Base-by-base conservation (phyloP, 1,284 basidiomycete genomes). In the Microbotryum lychnidis-dioicae region DNA sequence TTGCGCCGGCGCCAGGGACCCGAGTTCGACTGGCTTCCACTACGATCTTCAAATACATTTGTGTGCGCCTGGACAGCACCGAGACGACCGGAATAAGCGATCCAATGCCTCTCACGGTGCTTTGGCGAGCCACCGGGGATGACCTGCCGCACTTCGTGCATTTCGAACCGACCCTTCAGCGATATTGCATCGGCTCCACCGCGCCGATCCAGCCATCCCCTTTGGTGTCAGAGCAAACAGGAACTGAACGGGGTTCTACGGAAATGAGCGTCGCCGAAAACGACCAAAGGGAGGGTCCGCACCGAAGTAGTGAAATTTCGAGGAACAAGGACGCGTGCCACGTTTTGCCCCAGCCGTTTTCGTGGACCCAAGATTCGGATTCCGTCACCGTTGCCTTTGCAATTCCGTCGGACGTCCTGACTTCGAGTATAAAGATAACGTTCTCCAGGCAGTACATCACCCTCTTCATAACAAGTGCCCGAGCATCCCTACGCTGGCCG, bases 311-410 rank as follows among this genome's bases (percentile, higher is more conserved):
- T 0, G 82, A 85, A 2, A 83, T 87, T 50, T 85, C 86, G 23
- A 81, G 82, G 57, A 73, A 76, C 12, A 79, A 77, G 57, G 86
- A 87, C 72, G 77, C 69, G 16, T 42, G 8, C 8, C 31, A 10
- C 37, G 37, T 42, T 16, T 42, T 42, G 37, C 14, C 67, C 21
- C 82, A 82, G 21, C 86, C 89, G 1, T 96, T 91, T 75, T 87
- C 88, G 0, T 97, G 93, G 93, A 89, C 84, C 0, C 93, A 97
- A 73, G 86, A 87, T 4, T 74, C 82, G 3, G 88, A 91, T 72
- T 84, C 86, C 0, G 77, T 97, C 47, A 91, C 89, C 0, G 75
- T 97, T 61, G 85, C 84, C 0, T 86, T 97, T 70, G 83, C 88
- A 1, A 79, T 97, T 3, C 89, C 89, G 0, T 80, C 85, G 0